These are phyloP conservation scores for Sechiopsis laciniata DNA, from an alignment of 306 rosid species.

Conservation along the genomic window DNA sequence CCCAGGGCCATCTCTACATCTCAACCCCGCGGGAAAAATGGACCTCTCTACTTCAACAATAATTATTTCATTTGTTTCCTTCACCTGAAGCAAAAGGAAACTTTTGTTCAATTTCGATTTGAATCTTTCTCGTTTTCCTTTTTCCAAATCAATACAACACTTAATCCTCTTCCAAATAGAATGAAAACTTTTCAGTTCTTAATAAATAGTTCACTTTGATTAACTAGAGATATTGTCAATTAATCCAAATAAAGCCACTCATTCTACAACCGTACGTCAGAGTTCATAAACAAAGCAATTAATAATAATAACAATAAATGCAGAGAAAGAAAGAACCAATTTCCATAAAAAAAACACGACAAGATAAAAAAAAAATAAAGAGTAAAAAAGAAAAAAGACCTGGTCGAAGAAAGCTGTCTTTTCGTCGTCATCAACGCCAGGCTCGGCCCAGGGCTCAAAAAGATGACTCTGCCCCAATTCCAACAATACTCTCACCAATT, in stretches of 20 bases:
- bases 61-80: neutral
- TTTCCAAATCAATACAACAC: neutral
- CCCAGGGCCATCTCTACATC: too few species aligned
- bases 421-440: constrained; percentile 62
- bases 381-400: constrained; percentile 26
- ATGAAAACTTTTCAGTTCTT: neutral
- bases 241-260: neutral
- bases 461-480: constrained; percentile 61
- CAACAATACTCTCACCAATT: constrained; percentile 51
- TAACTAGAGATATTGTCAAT: neutral
- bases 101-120: neutral
- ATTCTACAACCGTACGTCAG: neutral
- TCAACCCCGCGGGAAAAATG: too few species aligned
- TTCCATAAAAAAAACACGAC: neutral
- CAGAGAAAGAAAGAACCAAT: constrained; percentile 2
- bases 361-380: neutral
- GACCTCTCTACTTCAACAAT: neutral
- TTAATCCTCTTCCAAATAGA: neutral
- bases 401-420: constrained; percentile 73
- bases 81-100: neutral
- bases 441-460: constrained; percentile 69
- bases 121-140: neutral
- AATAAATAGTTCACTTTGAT: neutral
- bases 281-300: constrained; percentile 6
- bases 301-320: neutral